Evolutionary conservation across 768 basidiomycete genomes (phyloP), one percentile per base, ranked within the genome.

Genomic region (Mycena rebaudengoi): DNA sequence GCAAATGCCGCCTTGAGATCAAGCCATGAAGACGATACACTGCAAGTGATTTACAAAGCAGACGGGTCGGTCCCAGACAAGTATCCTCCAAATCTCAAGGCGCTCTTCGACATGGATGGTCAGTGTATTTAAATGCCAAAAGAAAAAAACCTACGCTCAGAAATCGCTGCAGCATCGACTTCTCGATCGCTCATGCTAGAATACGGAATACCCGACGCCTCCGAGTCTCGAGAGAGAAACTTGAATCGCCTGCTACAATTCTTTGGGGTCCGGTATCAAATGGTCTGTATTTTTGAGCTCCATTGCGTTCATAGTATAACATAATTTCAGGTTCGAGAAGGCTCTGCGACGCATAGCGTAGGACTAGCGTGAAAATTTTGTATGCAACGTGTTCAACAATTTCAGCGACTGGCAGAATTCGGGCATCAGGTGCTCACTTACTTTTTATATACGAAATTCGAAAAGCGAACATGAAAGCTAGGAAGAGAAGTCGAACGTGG

Each of bases 51-150:
- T 40, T 80, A 80, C 66, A 84, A 79, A 75, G 21, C 74, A 6
- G 74, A 85, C 57, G 88, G 87, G 14, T 71, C 72, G 26, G 75
- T 86, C 45, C 86, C 86, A 70, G 48, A 65, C 10, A 67, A 71
- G 14, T 91, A 83, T 69, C 89, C 88, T 7, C 80, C 80, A 64
- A 83, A 83, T 57, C 76, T 89, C 16, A 72, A 79, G 14, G 78
- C 76, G 0, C 75, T 91, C n/a, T 87, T 88, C 67, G 68, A 71
- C 26, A 71, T 88, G 45, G 82, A 87, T 61, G 81, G 87, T 86
- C 65, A 68, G 81, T 75, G 12, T 20, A 18, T 11, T 63, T 12
- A 7, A 37, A 37, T 10, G 10, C 6, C 21, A 20, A 11, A 11
- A 5, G 13, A 50, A n/a, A n/a, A n/a, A n/a, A 33, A 3, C 7